Conservation (phyloP, 345 rosid species). For the Brassica rapa region DNA sequence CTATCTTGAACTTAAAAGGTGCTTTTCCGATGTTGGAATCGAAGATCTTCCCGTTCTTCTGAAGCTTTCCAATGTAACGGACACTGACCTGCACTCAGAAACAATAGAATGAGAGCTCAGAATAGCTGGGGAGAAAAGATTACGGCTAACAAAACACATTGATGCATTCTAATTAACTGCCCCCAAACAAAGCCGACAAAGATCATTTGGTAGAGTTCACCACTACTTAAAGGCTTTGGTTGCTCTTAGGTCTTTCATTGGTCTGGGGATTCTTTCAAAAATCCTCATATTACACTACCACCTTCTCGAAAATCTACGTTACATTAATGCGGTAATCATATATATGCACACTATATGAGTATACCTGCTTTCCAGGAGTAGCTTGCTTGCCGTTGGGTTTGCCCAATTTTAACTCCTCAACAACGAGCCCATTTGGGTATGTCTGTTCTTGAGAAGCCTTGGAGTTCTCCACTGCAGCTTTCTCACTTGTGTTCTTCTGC, state of each 20-base stretch:
- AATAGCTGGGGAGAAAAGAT: background rate
- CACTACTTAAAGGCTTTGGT: background rate
- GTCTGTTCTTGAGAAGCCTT: constrained; percentile 48
- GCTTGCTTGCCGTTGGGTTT: constrained; percentile 94
- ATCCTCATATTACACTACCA: constrained; percentile 8
- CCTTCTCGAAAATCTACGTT: background rate
- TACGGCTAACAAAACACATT: background rate
- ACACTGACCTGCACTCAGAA: constrained; percentile 68
- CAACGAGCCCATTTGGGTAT: constrained; percentile 76
- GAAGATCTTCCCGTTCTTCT: constrained; percentile 82
- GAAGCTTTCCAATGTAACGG: constrained; percentile 83
- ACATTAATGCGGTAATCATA: background rate
- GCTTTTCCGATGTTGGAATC: constrained; percentile 72
- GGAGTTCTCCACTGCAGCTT: constrained; percentile 36
- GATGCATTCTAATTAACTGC: background rate
- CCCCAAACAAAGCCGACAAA: background rate
- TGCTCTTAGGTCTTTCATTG: background rate
- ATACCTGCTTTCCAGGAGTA: constrained; percentile 74
- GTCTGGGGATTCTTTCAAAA: background rate
- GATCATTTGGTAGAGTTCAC: background rate
- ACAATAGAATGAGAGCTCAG: constrained; percentile 7
- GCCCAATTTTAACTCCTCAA: constrained; percentile 85
- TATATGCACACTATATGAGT: background rate
- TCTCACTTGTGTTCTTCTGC: constrained; percentile 59
- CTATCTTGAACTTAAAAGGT: constrained; percentile 76